A percentile compares a stretch with the other conserved stretches of the same genome.
Evolutionary conservation across 495 filamentous ascomycete species (phyloP).

Genomic region (Neurospora terricola): DNA sequence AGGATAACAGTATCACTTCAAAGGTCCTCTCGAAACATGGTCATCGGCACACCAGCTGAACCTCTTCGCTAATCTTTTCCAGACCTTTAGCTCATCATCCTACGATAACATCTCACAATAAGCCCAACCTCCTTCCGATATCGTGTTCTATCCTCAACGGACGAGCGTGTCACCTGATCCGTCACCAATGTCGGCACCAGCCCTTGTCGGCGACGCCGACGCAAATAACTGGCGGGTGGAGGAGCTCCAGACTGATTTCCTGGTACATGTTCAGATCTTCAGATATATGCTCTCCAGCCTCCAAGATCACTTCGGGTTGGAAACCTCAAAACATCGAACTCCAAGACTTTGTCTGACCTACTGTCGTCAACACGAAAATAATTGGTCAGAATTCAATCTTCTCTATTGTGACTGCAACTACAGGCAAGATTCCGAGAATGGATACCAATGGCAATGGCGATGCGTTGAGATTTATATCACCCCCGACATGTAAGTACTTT

Average conservation of each 20-base stretch:
- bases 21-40: background rate
- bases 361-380: background rate
- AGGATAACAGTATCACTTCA: background rate
- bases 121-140: background rate
- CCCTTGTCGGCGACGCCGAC: no score
- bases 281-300: background rate
- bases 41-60: no score
- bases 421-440: background rate
- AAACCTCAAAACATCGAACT: background rate
- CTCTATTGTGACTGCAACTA: background rate
- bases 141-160: background rate
- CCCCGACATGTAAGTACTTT: background rate
- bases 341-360: background rate
- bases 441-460: background rate
- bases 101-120: background rate
- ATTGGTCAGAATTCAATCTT: background rate
- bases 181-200: background rate
- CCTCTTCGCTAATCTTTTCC: background rate
- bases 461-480: accelerated
- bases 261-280: background rate
- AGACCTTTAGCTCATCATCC: background rate
- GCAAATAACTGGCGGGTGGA: background rate
- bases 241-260: background rate
- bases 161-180: background rate
- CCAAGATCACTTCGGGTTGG: background rate